Evolutionary conservation across 345 rosid genomes (phyloP).

Genomic region (Lepidium sativum): DNA sequence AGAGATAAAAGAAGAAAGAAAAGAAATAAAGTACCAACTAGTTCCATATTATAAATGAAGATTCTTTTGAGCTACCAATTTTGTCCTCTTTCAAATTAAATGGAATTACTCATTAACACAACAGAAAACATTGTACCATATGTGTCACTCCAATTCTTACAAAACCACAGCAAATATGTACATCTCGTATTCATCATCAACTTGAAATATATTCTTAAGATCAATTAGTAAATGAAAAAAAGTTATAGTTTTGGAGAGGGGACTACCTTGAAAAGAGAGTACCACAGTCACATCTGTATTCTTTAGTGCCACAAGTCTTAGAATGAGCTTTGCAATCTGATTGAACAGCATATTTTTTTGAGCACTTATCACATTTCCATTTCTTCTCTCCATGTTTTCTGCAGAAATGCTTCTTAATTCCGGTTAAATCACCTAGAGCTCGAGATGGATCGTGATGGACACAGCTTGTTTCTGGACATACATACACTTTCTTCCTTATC

Average conservation of each 20-base stretch:
- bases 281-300: conserved; percentile 95
- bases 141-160: conserved; percentile 23
- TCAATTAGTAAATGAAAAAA: neutral
- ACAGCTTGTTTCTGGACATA: conserved; percentile 70
- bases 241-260: neutral
- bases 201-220: neutral
- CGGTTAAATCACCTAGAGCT: conserved; percentile 93
- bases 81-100: conserved; percentile 28
- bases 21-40: conserved; percentile 21
- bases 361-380: conserved; percentile 94
- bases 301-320: conserved; percentile 90
- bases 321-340: conserved; percentile 98
- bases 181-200: conserved; percentile 3
- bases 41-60: conserved; percentile 30
- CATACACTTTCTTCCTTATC: conserved; percentile 38
- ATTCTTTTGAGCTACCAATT: conserved; percentile 27
- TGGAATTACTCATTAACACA: conserved; percentile 25
- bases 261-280: conserved; percentile 84
- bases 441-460: conserved; percentile 91
- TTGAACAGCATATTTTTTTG: conserved; percentile 90
- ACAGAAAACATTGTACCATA: conserved; percentile 26
- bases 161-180: neutral
- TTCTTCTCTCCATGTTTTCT: conserved; percentile 94
- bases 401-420: conserved; percentile 88
- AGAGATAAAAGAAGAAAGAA: neutral